Conservation (phyloP, 2,329 filamentous ascomycete species). For the Cadophora gregata region DNA sequence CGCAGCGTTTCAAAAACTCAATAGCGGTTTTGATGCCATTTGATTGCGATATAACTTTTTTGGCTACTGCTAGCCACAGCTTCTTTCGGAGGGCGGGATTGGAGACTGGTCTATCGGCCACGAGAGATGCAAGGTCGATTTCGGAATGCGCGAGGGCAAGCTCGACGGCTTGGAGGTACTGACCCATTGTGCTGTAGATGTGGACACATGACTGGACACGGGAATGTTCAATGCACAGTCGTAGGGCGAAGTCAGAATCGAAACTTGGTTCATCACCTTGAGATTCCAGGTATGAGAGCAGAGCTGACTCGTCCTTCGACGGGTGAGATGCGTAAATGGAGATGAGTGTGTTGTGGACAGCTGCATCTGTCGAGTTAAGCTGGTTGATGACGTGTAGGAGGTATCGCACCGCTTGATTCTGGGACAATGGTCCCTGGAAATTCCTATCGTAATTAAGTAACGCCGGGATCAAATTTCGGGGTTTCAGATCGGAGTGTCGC, state of each 20-base stretch:
- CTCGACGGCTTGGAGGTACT: slow-evolving; percentile 92
- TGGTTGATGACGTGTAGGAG: slow-evolving; percentile 92
- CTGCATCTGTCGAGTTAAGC: slow-evolving; percentile 78
- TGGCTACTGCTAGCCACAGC: slow-evolving; percentile 93
- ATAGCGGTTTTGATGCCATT: slow-evolving; percentile 92
- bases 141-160: slow-evolving; percentile 89
- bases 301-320: slow-evolving; percentile 81
- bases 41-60: slow-evolving; percentile 87
- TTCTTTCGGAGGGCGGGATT: slow-evolving; percentile 86
- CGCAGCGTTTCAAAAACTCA: slow-evolving; percentile 89
- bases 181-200: slow-evolving; percentile 96
- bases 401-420: slow-evolving; percentile 94
- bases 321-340: slow-evolving; percentile 92
- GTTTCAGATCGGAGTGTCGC: slow-evolving; percentile 84
- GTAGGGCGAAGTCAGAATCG: slow-evolving; percentile 94
- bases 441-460: slow-evolving; percentile 91
- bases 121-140: slow-evolving; percentile 85
- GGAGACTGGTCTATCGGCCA: slow-evolving; percentile 84
- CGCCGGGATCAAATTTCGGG: slow-evolving; percentile 88
- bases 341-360: slow-evolving; percentile 95
- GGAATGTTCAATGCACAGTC: slow-evolving; percentile 92
- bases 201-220: slow-evolving; percentile 94
- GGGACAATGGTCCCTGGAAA: slow-evolving; percentile 67
- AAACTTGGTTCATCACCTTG: slow-evolving; percentile 88
- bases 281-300: slow-evolving; percentile 87